Percentiles rank a stretch among this genome's conserved stretches.
Evolutionary conservation across 345 rosid species (phyloP).

Genomic region (Arabidopsis thaliana): DNA sequence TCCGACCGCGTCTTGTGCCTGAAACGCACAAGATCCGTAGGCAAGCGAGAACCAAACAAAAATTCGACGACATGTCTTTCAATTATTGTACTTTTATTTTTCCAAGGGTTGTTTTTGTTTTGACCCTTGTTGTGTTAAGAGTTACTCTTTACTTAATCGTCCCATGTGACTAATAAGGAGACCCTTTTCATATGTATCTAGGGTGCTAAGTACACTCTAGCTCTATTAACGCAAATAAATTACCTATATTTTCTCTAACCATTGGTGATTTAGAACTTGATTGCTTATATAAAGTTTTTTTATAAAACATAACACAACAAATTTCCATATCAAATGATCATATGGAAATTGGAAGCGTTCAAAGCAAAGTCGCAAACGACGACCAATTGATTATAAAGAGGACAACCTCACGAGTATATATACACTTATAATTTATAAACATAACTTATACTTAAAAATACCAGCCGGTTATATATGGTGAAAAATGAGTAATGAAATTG

Average conservation of each 20-base stretch:
- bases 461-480: neutral
- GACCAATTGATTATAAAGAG: neutral
- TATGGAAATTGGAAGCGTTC: neutral
- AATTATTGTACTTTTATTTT: slow-evolving; percentile 7
- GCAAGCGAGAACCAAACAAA: slow-evolving; percentile 22
- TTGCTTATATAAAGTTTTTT: neutral
- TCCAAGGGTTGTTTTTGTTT: slow-evolving; percentile 42
- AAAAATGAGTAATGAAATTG: neutral
- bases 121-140: slow-evolving; percentile 45
- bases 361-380: neutral
- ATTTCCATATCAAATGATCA: neutral
- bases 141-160: slow-evolving; percentile 18
- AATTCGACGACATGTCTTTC: slow-evolving; percentile 49
- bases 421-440: no score
- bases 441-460: neutral
- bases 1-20: slow-evolving; percentile 49
- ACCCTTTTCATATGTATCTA: slow-evolving; percentile 1
- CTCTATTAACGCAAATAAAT: slow-evolving; percentile 31
- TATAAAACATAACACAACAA: neutral
- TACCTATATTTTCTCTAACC: neutral
- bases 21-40: slow-evolving; percentile 26
- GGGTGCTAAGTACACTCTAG: slow-evolving; percentile 25
- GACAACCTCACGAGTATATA: neutral
- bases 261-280: neutral
- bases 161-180: slow-evolving; percentile 41